Base-by-base conservation (phyloP, 2,329 filamentous ascomycete genomes). In the Beauveria sp. region DNA sequence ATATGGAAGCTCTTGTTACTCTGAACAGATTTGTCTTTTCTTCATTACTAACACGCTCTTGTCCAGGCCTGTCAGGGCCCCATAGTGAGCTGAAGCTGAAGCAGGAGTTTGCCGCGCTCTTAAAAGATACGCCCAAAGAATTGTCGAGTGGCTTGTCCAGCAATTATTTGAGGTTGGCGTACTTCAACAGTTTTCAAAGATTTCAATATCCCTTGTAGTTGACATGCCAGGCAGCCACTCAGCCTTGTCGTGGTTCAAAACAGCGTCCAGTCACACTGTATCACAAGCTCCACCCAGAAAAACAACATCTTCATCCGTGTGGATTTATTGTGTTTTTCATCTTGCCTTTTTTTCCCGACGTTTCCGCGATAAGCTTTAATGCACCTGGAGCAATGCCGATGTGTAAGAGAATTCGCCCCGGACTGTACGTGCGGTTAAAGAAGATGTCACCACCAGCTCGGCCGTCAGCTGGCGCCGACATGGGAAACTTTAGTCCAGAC, bases 231-330 rank as follows among this genome's bases (percentile, higher is more conserved):
- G 46, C 24, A 28, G 46, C 46, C 24, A 7, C n/a, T 28, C 46
- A 49, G 46, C 46, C 46, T 7, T 18, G 8, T 49, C 24, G 46
- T 28, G 12, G 12, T 38, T 38, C 12, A 38, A 38, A 38, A 38
- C 34, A 38, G 34, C 34, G 34, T 12, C 34, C 34, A 38, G 34
- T 38, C 46, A 24, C 16, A 18, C 22, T n/a, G 46, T 49, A 49
- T 28, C 22, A 49, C 46, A 48, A 24, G 20, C 45, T 24, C 45
- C 45, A 49, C 46, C 45, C 20, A 46, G 22, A 46, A 43, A 49
- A 49, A 26, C 12, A 16, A 24, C 8, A 16, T 20, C 18, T 20
- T 49, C 3, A 43, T 49, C 7, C 12, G 12, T 38, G 12, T 6
- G 34, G 34, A 38, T 38, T 34, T 38, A 16, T 16, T 5, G 5